phyloP scores from a whole-genome alignment of 192 early-diverging fungal genomes.

The Funneliformis geosporum region DNA sequence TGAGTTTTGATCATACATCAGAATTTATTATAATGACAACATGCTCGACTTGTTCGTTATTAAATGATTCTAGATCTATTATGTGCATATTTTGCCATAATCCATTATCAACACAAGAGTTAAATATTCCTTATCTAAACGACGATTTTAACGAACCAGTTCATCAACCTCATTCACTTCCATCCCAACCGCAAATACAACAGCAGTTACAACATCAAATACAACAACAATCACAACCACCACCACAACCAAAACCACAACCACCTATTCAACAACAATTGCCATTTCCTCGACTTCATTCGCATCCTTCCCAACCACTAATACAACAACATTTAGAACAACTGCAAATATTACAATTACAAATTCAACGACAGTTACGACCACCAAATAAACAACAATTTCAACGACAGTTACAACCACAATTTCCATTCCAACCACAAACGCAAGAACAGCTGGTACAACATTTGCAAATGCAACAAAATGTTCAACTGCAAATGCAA shows the following conservation, averaged over 20 bases:
- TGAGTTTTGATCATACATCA: not conserved
- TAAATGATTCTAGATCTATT: not conserved
- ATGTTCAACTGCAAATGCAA: too few species aligned
- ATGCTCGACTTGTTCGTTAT: not conserved
- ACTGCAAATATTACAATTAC: too few species aligned
- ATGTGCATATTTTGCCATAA: not conserved
- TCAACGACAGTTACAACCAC: too few species aligned
- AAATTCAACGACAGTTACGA: too few species aligned
- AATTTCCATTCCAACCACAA: not conserved
- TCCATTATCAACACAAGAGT: not conserved
- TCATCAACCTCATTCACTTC: too few species aligned
- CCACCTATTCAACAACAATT: not conserved
- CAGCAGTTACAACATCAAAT: not conserved
- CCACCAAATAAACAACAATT: too few species aligned
- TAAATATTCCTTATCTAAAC: not conserved
- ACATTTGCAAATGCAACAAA: too few species aligned
- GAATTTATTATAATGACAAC: not conserved
- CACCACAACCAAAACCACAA: not conserved
- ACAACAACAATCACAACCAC: not conserved
- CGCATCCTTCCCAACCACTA: too few species aligned
- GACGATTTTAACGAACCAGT: not conserved
- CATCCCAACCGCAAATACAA: not conserved
- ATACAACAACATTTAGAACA: not conserved
- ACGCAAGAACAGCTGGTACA: not conserved
- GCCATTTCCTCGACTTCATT: not conserved